Base-by-base conservation (phyloP, 768 basidiomycete genomes). In the Phanerochaete carnosa region DNA sequence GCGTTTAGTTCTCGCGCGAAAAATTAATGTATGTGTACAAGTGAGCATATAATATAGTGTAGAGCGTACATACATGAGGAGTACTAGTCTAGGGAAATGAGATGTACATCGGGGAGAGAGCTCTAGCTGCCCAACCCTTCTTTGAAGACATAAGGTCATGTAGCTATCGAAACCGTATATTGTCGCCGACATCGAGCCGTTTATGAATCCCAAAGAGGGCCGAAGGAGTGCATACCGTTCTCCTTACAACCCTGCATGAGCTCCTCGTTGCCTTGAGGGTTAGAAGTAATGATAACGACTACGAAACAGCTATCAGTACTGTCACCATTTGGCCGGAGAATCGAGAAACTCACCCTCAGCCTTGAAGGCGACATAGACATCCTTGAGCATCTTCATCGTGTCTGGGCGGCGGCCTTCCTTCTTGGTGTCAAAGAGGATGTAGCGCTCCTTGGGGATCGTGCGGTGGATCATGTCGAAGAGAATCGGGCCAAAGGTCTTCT, bases 401-500 rank as follows among this genome's bases (percentile, higher is more conserved):
- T 92, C 88, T 11, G 90, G 90, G 59, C 90, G 84, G 19, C 88
- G 87, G 57, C 89, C 88, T 58, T 86, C 80, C 63, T 76, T 72
- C 73, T 89, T 92, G 62, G 84, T 86, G 74, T 92, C 90, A 88
- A 89, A 92, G 11, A 92, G 79, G 13, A 84, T 78, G 47, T 87
- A 79, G 35, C 90, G 86, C 69, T 91, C 89, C 33, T 89, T 88
- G 62, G 79, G 87, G 46, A 92, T 76, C 68, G 89, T 82, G 60
- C 82, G 80, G 66, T 83, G 82, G 64, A 92, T 91, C 58, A 92
- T 79, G 43, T 83, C 83, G 62, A 81, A 83, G 63, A 92, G 89
- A n/a, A 89, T 90, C 16, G 88, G 86, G 1, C 91, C 91, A 65
- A 93, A 92, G 1, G 89, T 91, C 74, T 87, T 90, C 72, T 89